These are phyloP conservation scores for Rhizopus microsporus DNA, from an alignment of 371 early-diverging fungal genomes.

Conservation along the genomic window DNA sequence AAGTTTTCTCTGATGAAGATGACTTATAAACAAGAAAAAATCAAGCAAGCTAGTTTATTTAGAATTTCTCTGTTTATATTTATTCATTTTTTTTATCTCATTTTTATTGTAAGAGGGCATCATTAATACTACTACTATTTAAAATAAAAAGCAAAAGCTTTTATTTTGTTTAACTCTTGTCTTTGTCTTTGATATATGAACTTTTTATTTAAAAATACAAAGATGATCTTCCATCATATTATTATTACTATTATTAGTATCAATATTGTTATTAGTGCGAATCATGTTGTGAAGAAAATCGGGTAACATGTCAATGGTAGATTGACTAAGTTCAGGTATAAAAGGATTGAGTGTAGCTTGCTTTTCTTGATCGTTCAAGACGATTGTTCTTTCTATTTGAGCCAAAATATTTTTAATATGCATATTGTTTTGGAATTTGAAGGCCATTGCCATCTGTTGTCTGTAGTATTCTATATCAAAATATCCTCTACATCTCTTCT, in stretches of 20 bases:
- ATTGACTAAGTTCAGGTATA: slow-evolving; percentile 1
- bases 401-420: neutral
- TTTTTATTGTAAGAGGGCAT: neutral
- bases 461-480: neutral
- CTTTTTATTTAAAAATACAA: too few relatives aligned
- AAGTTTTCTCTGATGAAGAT: slow-evolving; percentile 45
- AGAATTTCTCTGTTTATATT: neutral
- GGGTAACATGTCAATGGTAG: neutral
- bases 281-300: neutral
- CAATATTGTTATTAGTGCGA: neutral
- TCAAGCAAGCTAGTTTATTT: neutral
- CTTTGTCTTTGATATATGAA: too few relatives aligned
- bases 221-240: too few relatives aligned
- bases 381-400: neutral
- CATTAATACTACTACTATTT: neutral
- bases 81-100: neutral
- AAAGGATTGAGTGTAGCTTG: neutral
- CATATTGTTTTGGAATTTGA: neutral
- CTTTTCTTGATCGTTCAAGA: neutral
- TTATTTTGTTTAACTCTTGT: neutral
- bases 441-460: neutral
- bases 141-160: neutral
- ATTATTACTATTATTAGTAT: too few relatives aligned
- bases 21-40: slow-evolving; percentile 29
- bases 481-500: neutral